phyloP scores from a whole-genome alignment of 805 yeast species.

The Hanseniaspora guilliermondii region DNA sequence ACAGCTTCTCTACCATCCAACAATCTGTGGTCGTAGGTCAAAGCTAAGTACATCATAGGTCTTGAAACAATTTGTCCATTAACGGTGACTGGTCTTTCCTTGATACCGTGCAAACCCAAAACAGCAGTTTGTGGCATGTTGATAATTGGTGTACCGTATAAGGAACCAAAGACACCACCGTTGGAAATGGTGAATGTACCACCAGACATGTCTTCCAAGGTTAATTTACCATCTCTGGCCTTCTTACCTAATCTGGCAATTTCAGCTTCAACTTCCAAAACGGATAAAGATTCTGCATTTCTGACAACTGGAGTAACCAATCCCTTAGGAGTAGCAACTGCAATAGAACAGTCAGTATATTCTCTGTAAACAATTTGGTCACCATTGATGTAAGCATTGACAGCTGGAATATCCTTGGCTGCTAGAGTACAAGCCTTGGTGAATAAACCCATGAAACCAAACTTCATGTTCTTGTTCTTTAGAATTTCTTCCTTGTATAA shows the following conservation, averaged over 20 bases:
- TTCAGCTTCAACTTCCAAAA: slow-evolving; percentile 81
- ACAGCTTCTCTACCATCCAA: slow-evolving; percentile 99
- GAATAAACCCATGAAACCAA: slow-evolving; percentile 98
- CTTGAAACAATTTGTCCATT: slow-evolving; percentile 91
- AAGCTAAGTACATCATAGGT: slow-evolving; percentile 99
- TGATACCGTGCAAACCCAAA: slow-evolving; percentile 91
- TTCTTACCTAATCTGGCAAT: slow-evolving; percentile 69
- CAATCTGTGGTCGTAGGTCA: slow-evolving; percentile 96
- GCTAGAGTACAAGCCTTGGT: slow-evolving; percentile 88
- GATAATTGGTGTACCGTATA: slow-evolving; percentile 96
- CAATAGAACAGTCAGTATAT: slow-evolving; percentile 87
- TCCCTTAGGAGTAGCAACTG: slow-evolving; percentile 99
- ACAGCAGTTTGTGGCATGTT: slow-evolving; percentile 98
- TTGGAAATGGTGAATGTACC: slow-evolving; percentile 98
- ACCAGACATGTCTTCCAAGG: slow-evolving; percentile 97
- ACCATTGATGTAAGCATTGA: slow-evolving; percentile 88
- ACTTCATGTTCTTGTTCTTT: slow-evolving; percentile 84
- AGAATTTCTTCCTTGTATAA: slow-evolving; percentile 92
- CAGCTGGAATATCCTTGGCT: slow-evolving; percentile 87
- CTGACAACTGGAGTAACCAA: slow-evolving; percentile 95
- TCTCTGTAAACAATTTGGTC: slow-evolving; percentile 93
- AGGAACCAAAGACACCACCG: slow-evolving; percentile 97
- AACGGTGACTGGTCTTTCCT: slow-evolving; percentile 93
- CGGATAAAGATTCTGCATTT: slow-evolving; percentile 83
- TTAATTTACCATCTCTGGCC: slow-evolving; percentile 94